These are phyloP conservation scores for Leucoagaricus sp. DNA, from an alignment of 1,284 basidiomycete species.

Conservation along the genomic window DNA sequence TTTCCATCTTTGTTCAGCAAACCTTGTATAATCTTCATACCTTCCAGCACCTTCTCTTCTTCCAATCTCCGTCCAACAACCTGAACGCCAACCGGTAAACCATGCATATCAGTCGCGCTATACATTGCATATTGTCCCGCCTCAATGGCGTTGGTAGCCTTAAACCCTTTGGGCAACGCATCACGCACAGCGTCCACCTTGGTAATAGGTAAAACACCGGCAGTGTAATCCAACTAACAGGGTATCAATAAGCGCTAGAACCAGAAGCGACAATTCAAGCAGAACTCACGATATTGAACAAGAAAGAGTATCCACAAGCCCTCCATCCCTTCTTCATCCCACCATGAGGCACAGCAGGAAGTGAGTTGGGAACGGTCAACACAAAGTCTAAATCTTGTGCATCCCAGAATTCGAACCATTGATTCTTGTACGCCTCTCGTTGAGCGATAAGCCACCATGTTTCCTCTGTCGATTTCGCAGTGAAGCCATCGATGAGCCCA, in stretches of 20 bases:
- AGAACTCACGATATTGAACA: slow-evolving; percentile 58
- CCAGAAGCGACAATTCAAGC: neutral
- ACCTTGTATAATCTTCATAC: neutral
- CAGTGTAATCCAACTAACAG: slow-evolving; percentile 66
- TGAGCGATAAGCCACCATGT: slow-evolving; percentile 55
- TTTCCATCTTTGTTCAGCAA: too few relatives aligned
- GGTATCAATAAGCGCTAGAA: neutral
- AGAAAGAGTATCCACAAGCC: slow-evolving; percentile 43
- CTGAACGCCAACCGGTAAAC: slow-evolving; percentile 50
- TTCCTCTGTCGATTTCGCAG: slow-evolving; percentile 53
- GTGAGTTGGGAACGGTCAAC: slow-evolving; percentile 60
- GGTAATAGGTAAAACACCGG: slow-evolving; percentile 75
- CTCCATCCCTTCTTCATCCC: slow-evolving; percentile 54
- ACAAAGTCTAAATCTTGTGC: slow-evolving; percentile 65
- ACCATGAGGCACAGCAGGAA: slow-evolving; percentile 63
- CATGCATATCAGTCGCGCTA: slow-evolving; percentile 66
- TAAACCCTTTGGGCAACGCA: slow-evolving; percentile 38
- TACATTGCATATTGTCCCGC: slow-evolving; percentile 53
- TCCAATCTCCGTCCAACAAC: neutral
- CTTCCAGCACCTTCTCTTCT: too few relatives aligned
- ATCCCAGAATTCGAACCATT: slow-evolving; percentile 60
- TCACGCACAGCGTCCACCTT: slow-evolving; percentile 60
- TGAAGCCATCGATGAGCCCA: slow-evolving; percentile 49
- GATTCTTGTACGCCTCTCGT: slow-evolving; percentile 50
- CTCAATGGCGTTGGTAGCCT: slow-evolving; percentile 36